Evolutionary conservation across 2,329 filamentous ascomycete species (phyloP).

Genomic region (Colletotrichum sp.): DNA sequence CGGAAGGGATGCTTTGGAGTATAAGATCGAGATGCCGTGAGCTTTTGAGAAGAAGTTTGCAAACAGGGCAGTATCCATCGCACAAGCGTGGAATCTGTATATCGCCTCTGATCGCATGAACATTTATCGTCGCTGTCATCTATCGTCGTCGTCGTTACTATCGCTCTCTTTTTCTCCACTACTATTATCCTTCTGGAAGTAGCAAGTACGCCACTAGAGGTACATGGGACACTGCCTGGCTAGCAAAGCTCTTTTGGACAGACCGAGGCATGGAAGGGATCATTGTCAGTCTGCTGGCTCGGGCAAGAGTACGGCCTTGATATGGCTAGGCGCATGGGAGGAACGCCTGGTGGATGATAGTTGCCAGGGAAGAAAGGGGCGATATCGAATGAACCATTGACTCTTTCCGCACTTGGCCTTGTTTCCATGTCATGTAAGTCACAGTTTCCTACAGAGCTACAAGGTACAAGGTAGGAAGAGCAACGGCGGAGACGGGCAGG

Average conservation of each 20-base stretch:
- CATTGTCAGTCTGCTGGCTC: not conserved
- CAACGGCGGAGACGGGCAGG: not conserved
- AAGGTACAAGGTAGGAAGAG: not conserved
- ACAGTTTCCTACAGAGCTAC: not conserved
- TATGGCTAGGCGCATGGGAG: not conserved
- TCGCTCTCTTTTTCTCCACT: not conserved
- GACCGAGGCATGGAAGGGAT: not conserved
- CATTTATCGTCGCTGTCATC: not conserved
- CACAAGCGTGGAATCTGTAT: not conserved
- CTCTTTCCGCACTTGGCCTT: not conserved
- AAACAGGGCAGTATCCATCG: not conserved
- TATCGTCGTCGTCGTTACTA: not conserved
- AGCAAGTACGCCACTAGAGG: not conserved
- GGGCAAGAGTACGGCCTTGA: not conserved
- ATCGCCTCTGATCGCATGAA: not conserved
- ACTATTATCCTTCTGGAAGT: not conserved
- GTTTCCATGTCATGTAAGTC: not conserved
- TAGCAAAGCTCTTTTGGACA: not conserved
- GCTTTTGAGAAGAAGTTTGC: not conserved
- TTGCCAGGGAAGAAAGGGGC: not conserved
- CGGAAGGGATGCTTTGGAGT: not conserved
- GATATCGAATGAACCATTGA: not conserved
- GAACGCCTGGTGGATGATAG: not conserved
- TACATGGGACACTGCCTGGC: not conserved
- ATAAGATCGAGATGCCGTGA: slow-evolving; percentile 6